Conservation (phyloP, 176 grass and related monocot species). For the Cenchrus fungigraminus region DNA sequence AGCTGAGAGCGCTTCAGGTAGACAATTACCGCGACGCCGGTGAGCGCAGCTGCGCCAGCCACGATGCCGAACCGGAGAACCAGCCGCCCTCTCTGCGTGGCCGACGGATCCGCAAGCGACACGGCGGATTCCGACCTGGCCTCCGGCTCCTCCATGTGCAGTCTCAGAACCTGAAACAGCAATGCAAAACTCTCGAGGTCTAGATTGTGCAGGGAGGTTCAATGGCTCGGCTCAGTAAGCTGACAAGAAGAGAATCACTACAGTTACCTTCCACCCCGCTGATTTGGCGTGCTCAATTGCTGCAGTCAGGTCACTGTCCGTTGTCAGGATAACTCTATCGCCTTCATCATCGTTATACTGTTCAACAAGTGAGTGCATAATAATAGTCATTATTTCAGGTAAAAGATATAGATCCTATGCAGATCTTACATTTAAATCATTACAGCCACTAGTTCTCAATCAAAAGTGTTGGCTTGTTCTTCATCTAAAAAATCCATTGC, state of each 20-base stretch:
- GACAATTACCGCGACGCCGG: constrained; percentile 41
- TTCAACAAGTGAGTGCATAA: too few relatives aligned
- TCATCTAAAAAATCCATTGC: too few relatives aligned
- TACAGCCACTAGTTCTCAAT: too few relatives aligned
- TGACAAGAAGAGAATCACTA: not conserved
- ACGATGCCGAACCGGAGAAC: constrained; percentile 40
- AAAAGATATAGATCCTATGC: too few relatives aligned
- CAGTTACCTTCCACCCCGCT: constrained; percentile 65
- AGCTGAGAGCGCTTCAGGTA: constrained; percentile 61
- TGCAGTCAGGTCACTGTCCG: constrained; percentile 50
- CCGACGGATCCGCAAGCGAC: not conserved
- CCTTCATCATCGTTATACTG: constrained; percentile 83
- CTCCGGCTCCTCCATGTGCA: constrained; percentile 52
- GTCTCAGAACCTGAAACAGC: constrained; percentile 60
- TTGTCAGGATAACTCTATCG: constrained; percentile 73
- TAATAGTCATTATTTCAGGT: too few relatives aligned
- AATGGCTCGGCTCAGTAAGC: not conserved
- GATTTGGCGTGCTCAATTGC: constrained; percentile 74
- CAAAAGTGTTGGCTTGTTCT: not conserved
- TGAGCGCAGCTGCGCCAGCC: constrained; percentile 41
- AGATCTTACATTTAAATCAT: too few relatives aligned
- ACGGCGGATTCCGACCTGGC: not conserved
- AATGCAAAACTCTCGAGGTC: not conserved
- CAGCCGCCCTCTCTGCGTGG: not conserved
- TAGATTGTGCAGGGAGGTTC: not conserved